Conservation (phyloP, 2,329 filamentous ascomycete genomes). For the Periconia digitata region DNA sequence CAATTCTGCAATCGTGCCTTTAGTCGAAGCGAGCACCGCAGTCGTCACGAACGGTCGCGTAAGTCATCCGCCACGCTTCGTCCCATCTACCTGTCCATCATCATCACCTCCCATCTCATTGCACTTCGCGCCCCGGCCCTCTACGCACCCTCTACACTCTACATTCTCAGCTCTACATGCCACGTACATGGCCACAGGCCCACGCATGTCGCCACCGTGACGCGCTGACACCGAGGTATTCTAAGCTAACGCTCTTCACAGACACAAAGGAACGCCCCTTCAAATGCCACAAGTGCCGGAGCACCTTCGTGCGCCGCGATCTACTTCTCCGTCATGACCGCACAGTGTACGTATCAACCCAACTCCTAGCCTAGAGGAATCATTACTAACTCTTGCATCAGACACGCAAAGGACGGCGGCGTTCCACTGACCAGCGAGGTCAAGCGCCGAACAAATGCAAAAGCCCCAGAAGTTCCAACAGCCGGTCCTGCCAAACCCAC, state of each 20-base stretch:
- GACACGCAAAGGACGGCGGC: constrained; percentile 76
- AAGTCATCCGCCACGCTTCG: constrained; percentile 55
- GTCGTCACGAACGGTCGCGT: constrained; percentile 96
- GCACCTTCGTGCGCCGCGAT: constrained; percentile 97
- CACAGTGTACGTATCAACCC: constrained; percentile 80
- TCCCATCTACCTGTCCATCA: constrained; percentile 6
- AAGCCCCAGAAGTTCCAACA: constrained; percentile 59
- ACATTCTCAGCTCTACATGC: not conserved
- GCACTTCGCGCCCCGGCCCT: too few relatives aligned
- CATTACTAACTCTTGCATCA: not conserved
- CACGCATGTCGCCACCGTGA: too few relatives aligned
- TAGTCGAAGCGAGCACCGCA: constrained; percentile 94
- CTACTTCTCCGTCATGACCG: constrained; percentile 94
- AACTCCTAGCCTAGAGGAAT: not conserved
- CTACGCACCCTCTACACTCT: not conserved
- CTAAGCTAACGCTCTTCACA: constrained; percentile 50
- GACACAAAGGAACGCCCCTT: constrained; percentile 99
- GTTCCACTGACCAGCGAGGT: constrained; percentile 91
- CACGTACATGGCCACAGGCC: too few relatives aligned
- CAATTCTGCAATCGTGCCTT: constrained; percentile 98
- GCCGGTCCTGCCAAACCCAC: constrained; percentile 73
- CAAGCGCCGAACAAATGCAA: constrained; percentile 76
- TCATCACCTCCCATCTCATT: not conserved
- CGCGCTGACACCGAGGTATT: too few relatives aligned
- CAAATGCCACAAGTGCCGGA: constrained; percentile 97